Evolutionary conservation across 2,329 filamentous ascomycete species (phyloP).

Genomic region (Talaromyces funiculosus): DNA sequence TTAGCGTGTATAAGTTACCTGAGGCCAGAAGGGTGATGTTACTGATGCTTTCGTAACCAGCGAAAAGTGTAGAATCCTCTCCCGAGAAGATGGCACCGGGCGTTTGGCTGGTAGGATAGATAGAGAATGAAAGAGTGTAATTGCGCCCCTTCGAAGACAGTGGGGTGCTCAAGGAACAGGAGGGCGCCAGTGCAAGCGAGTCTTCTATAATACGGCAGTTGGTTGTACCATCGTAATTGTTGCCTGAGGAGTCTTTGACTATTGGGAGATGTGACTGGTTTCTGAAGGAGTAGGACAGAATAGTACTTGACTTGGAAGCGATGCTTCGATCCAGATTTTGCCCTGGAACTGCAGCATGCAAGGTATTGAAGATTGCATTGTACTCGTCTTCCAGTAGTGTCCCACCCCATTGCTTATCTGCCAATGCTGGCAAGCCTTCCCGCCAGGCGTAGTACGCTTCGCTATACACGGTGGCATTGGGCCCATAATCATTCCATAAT

Average conservation of each 20-base stretch:
- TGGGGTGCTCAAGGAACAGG: slow-evolving; percentile 45
- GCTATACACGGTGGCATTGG: slow-evolving; percentile 44
- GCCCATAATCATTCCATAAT: slow-evolving; percentile 50
- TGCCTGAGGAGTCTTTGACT: slow-evolving; percentile 25
- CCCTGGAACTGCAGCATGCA: slow-evolving; percentile 40
- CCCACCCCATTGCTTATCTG: slow-evolving; percentile 53
- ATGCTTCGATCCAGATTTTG: slow-evolving; percentile 47
- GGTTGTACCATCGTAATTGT: slow-evolving; percentile 28
- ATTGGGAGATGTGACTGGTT: slow-evolving; percentile 24
- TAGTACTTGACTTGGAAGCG: slow-evolving; percentile 33
- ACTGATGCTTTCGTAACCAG: slow-evolving; percentile 27
- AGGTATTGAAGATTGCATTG: slow-evolving; percentile 30
- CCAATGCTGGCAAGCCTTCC: slow-evolving; percentile 44
- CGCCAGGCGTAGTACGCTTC: slow-evolving; percentile 48
- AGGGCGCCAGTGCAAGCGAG: slow-evolving; percentile 27
- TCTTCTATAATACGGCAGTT: slow-evolving; percentile 32
- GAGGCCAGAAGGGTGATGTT: slow-evolving; percentile 36
- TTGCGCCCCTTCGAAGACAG: slow-evolving; percentile 49
- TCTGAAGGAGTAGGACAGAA: slow-evolving; percentile 42
- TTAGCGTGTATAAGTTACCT: slow-evolving; percentile 37
- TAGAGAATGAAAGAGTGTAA: slow-evolving; percentile 48
- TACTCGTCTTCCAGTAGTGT: slow-evolving; percentile 41
- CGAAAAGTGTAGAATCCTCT: slow-evolving; percentile 38
- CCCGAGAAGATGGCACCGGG: slow-evolving; percentile 42
- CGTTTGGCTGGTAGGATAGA: slow-evolving; percentile 29